phyloP scores from a whole-genome alignment of 495 filamentous ascomycete species.

The Aspergillus incahuasiensis region DNA sequence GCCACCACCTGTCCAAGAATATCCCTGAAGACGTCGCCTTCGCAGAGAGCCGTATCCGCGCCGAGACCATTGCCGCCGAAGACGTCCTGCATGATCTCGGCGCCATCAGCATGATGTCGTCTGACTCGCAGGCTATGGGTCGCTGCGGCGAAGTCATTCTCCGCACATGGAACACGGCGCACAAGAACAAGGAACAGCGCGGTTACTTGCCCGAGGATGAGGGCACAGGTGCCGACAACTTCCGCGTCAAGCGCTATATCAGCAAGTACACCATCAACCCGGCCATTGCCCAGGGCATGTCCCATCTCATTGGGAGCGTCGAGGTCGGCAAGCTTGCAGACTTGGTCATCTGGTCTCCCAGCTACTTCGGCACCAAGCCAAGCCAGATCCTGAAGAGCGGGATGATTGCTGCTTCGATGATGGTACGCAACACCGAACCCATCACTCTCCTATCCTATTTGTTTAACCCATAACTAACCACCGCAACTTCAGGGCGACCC shows the following conservation, averaged over 20 bases:
- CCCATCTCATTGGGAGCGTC: constrained; percentile 80
- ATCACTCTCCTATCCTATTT: background rate
- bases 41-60: constrained; percentile 89
- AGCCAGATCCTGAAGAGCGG: constrained; percentile 81
- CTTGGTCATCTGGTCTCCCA: constrained; percentile 82
- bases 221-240: constrained; percentile 82
- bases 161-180: constrained; percentile 95
- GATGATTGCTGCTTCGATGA: constrained; percentile 78
- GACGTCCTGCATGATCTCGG: constrained; percentile 95
- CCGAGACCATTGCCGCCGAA: constrained; percentile 95
- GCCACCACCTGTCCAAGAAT: constrained; percentile 87
- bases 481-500: constrained; percentile 68
- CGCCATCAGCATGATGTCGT: constrained; percentile 97
- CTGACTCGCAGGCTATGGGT: constrained; percentile 96
- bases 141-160: constrained; percentile 93
- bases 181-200: constrained; percentile 93
- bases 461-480: constrained; percentile 2
- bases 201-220: constrained; percentile 74
- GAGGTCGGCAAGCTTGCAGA: constrained; percentile 92
- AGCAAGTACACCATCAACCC: constrained; percentile 99
- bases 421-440: constrained; percentile 60
- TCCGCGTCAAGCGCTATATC: constrained; percentile 87
- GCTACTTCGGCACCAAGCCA: constrained; percentile 87
- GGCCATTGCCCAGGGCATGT: constrained; percentile 89
- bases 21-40: constrained; percentile 97